phyloP scores from a whole-genome alignment of 164 flowering plant species.

The Liquidambar formosana region DNA sequence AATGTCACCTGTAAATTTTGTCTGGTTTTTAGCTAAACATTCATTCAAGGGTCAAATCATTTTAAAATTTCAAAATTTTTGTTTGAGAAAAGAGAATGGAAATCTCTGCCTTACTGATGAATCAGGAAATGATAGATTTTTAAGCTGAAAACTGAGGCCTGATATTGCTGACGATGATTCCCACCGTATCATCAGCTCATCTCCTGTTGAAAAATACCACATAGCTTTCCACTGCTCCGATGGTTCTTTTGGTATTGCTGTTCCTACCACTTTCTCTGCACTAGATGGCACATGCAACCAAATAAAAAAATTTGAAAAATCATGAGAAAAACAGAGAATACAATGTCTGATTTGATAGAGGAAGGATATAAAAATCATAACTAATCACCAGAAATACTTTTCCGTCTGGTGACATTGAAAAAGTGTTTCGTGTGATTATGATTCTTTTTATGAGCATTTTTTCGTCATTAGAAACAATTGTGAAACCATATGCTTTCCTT shows the following conservation, averaged over 20 bases:
- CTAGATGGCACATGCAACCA: constrained; percentile 28
- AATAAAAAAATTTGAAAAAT: constrained; percentile 3
- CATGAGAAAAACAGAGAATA: neutral
- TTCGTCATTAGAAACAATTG: too few relatives aligned
- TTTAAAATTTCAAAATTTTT: neutral
- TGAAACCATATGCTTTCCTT: too few relatives aligned
- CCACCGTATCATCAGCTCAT: constrained; percentile 58
- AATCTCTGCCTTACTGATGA: constrained; percentile 34
- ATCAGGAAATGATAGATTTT: constrained; percentile 34
- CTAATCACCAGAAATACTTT: too few relatives aligned
- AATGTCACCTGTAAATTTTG: constrained; percentile 52
- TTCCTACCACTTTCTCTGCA: constrained; percentile 88
- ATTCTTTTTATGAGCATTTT: too few relatives aligned
- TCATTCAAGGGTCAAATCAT: too few relatives aligned
- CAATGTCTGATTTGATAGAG: neutral
- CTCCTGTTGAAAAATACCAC: constrained; percentile 82
- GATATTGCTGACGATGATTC: constrained; percentile 40
- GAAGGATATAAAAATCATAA: too few relatives aligned
- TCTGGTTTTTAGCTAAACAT: too few relatives aligned
- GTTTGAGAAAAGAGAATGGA: neutral
- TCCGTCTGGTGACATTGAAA: too few relatives aligned
- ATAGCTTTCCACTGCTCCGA: constrained; percentile 41
- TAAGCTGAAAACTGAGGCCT: constrained; percentile 47
- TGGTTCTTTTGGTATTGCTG: constrained; percentile 75
- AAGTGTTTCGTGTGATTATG: too few relatives aligned